Percentiles rank a stretch among this genome's conserved stretches.
Conservation (phyloP, 495 filamentous ascomycete genomes). For the Talaromyces proteolyticus region DNA sequence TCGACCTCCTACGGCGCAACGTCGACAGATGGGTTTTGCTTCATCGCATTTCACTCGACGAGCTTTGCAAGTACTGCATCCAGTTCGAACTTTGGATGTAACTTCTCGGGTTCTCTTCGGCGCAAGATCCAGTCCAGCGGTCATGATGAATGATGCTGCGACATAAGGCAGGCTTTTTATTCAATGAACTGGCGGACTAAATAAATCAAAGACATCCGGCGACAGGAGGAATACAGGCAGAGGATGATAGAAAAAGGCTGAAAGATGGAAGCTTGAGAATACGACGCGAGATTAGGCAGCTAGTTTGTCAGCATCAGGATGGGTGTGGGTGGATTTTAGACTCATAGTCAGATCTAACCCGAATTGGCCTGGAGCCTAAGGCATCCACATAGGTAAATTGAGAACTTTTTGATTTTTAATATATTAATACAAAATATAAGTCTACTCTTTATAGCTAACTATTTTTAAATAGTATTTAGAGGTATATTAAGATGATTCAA, state of each 20-base stretch:
- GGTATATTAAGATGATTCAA: too few species aligned
- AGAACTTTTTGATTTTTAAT: too few species aligned
- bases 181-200: not conserved
- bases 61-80: slow-evolving; percentile 37
- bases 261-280: not conserved
- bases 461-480: too few species aligned
- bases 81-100: slow-evolving; percentile 18
- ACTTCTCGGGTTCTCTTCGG: not conserved
- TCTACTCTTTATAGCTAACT: too few species aligned
- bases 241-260: too few species aligned
- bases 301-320: too few species aligned
- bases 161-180: not conserved
- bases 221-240: not conserved
- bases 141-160: not conserved
- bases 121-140: not conserved
- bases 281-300: not conserved
- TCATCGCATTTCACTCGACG: slow-evolving; percentile 42
- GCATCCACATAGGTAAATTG: too few species aligned
- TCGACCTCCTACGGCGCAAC: not conserved
- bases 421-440: too few species aligned
- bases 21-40: slow-evolving; percentile 25
- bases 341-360: too few species aligned
- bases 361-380: too few species aligned
- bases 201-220: not conserved
- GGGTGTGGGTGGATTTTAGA: too few species aligned